phyloP scores from a whole-genome alignment of 192 early-diverging fungal genomes.

The Umbelopsis sp. region DNA sequence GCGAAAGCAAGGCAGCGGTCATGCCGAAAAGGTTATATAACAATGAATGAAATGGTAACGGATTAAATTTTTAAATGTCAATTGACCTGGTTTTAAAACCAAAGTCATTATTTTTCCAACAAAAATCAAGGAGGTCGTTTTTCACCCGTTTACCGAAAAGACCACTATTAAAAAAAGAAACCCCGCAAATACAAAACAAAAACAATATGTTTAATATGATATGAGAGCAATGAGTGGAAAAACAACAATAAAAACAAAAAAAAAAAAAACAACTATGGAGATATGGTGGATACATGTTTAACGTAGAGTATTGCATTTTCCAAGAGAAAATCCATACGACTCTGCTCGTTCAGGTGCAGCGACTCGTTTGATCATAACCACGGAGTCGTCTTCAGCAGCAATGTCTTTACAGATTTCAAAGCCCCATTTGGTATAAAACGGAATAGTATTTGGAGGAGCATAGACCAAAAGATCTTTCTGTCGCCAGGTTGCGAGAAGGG shows the following conservation, averaged over 20 bases:
- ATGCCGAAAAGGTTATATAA: neutral
- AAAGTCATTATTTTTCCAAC: neutral
- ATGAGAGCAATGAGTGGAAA: too few relatives aligned
- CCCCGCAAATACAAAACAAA: neutral
- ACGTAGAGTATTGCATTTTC: neutral
- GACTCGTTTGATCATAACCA: neutral
- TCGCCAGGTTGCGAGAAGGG: slow-evolving; percentile 25
- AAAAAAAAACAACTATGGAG: neutral
- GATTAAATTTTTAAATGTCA: neutral
- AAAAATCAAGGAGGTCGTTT: neutral
- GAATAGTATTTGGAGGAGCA: slow-evolving; percentile 35
- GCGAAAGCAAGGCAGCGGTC: slow-evolving; percentile 6
- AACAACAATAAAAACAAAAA: neutral
- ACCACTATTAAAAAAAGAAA: neutral
- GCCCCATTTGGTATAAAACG: slow-evolving; percentile 38
- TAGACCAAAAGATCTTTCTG: slow-evolving; percentile 43
- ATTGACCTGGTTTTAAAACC: neutral
- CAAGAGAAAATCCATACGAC: slow-evolving; percentile 4
- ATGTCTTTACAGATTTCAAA: slow-evolving; percentile 23
- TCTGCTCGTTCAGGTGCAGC: slow-evolving; percentile 15
- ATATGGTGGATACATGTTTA: neutral
- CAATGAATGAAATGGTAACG: neutral
- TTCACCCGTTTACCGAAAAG: neutral
- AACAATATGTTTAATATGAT: neutral
- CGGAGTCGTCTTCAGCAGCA: neutral